A percentile compares a stretch with the other conserved stretches of the same genome.
These are phyloP conservation scores for Didymosphaeria variabile DNA, from an alignment of 2,329 filamentous ascomycete species.

Conservation along the genomic window DNA sequence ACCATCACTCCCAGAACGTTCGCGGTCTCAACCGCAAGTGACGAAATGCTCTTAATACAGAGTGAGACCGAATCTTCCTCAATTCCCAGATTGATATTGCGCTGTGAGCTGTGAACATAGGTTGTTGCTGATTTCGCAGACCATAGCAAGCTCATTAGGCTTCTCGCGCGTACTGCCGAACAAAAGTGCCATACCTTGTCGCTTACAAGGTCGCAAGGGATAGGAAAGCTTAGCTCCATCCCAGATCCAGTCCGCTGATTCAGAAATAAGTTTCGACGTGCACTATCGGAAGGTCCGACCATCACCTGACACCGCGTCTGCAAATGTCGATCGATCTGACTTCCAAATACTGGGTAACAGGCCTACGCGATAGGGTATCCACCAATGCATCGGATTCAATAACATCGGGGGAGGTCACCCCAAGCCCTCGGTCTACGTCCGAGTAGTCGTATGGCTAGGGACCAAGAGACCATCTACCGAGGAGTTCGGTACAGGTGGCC, in stretches of 20 bases:
- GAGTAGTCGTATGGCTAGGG: too few species aligned
- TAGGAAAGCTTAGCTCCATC: too few species aligned
- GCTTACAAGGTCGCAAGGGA: too few species aligned
- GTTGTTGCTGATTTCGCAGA: not conserved
- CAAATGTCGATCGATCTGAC: not conserved
- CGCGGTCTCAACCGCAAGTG: not conserved
- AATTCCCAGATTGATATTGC: not conserved
- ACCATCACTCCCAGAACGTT: too few species aligned
- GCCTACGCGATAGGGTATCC: not conserved
- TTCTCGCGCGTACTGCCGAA: not conserved
- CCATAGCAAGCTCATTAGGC: not conserved
- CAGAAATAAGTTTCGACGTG: not conserved
- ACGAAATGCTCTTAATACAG: not conserved
- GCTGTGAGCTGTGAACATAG: not conserved
- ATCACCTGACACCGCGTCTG: not conserved
- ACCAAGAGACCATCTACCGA: not conserved
- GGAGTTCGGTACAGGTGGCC: too few species aligned
- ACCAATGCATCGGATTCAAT: not conserved
- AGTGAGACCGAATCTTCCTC: not conserved
- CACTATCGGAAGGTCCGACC: not conserved
- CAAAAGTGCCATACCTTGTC: too few species aligned
- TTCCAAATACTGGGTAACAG: not conserved
- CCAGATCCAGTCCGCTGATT: too few species aligned
- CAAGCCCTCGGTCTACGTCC: not conserved
- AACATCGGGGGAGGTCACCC: slow-evolving; percentile 4